Conservation (phyloP, 2,329 filamentous ascomycete species). For the Geosmithia morbida region DNA sequence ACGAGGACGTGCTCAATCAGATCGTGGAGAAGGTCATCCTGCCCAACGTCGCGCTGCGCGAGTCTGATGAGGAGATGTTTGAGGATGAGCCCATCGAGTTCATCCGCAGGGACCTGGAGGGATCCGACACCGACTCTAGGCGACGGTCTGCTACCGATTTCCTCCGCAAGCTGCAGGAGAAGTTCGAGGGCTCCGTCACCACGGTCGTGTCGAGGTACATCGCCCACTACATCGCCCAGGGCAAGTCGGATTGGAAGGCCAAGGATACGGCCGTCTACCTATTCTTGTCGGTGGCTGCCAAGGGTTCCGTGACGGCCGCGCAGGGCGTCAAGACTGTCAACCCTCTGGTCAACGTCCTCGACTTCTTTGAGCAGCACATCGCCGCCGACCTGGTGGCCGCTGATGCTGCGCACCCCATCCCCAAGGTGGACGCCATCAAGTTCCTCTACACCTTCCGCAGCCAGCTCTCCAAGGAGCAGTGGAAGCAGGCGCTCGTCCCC, state of each 20-base stretch:
- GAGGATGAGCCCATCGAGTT: constrained; percentile 99
- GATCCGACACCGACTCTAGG: constrained; percentile 88
- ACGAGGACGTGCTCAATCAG: constrained; percentile 62
- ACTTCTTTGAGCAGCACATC: constrained; percentile 90
- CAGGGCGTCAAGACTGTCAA: constrained; percentile 90
- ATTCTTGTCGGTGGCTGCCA: constrained; percentile 86
- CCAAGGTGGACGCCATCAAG: constrained; percentile 97
- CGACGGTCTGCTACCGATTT: constrained; percentile 91
- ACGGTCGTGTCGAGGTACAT: constrained; percentile 79
- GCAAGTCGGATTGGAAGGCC: constrained; percentile 79
- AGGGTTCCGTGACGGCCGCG: constrained; percentile 72
- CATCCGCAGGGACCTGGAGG: constrained; percentile 86
- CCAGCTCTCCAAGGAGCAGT: constrained; percentile 82
- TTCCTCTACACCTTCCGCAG: constrained; percentile 95
- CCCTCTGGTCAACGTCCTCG: constrained; percentile 71
- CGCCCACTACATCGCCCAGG: constrained; percentile 69
- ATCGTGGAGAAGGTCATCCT: constrained; percentile 94
- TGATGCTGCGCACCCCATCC: constrained; percentile 59
- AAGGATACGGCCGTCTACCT: constrained; percentile 98
- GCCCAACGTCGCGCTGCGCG: constrained; percentile 80
- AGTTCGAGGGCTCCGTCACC: constrained; percentile 76
- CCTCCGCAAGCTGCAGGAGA: constrained; percentile 73
- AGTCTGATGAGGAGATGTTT: constrained; percentile 89
- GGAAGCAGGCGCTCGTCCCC: constrained; percentile 78
- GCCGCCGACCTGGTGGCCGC: constrained; percentile 73